Evolutionary conservation across 805 yeast species (phyloP), one percentile per base, ranked within the genome.

Genomic region (Metschnikowia vanudenii): DNA sequence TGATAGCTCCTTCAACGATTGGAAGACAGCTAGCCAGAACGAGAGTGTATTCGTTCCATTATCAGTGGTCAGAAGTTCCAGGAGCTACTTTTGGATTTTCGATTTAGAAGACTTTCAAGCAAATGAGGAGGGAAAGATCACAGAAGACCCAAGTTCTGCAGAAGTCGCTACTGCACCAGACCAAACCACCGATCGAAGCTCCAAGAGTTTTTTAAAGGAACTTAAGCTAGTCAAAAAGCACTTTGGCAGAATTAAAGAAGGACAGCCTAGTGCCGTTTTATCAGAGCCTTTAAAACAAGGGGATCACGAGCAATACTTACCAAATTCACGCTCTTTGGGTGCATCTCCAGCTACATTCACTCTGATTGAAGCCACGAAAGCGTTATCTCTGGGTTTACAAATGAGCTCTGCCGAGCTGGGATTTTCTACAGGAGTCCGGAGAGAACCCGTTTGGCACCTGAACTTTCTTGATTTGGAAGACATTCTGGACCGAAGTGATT

Each of bases 31-130:
- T 16, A n/a, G 17, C 14, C 16, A 17, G 3, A 2, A 24, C 11
- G 20, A 33, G 22, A 12, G n/a, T n/a, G 17, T 2, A 13, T 31
- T 40, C 10, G n/a, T 16, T 13, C 43, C 43, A 9, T 33, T 40
- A 12, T 32, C 43, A 3, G 22, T 40, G 38, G 43, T 40, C 24
- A 32, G 33, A 33, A 33, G 38, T 31, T 29, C 32, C 11, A n/a
- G 24, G 7, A 20, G 24, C 24, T 20, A 20, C 24, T 20, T 20
- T 20, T 20, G 24, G 24, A 20, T 20, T 20, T 20, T 20, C 24
- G 24, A 20, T 20, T 20, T 20, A 20, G 24, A 20, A 20, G 24
- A 20, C 24, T 20, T 20, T 7, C 24, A 22, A 24, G 22, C n/a
- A 3, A 26, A 26, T 26, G 14, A 29, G 24, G 26, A 29, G 7